Evolutionary conservation across 2,329 filamentous ascomycete species (phyloP).

Genomic region (Phoma sp.): DNA sequence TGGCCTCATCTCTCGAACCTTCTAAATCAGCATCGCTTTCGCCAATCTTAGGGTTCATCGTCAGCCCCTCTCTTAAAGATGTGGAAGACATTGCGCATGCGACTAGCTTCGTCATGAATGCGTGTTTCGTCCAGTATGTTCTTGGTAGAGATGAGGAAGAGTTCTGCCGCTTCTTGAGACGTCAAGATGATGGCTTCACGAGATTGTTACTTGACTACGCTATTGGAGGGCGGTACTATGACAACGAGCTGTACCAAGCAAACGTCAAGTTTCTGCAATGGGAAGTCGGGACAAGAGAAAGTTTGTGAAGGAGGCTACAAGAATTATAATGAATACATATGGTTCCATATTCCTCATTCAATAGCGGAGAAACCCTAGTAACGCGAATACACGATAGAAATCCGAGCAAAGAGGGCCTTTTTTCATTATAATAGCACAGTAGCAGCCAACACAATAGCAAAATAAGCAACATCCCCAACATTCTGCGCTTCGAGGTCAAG

Average conservation of each 20-base stretch:
- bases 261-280: slow-evolving; percentile 34
- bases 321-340: not conserved
- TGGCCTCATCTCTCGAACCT: slow-evolving; percentile 19
- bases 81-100: slow-evolving; percentile 26
- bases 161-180: slow-evolving; percentile 32
- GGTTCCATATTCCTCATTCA: no score
- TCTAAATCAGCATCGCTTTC: slow-evolving; percentile 16
- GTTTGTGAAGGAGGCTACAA: slow-evolving; percentile 10
- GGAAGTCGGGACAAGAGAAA: slow-evolving; percentile 31
- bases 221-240: slow-evolving; percentile 25
- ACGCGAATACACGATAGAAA: no score
- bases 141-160: slow-evolving; percentile 25
- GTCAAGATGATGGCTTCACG: slow-evolving; percentile 29
- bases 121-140: slow-evolving; percentile 29
- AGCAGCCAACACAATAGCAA: no score
- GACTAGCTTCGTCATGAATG: slow-evolving; percentile 27
- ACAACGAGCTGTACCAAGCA: slow-evolving; percentile 24
- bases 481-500: not conserved
- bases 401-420: no score
- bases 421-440: no score
- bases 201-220: slow-evolving; percentile 29
- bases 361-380: no score
- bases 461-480: no score
- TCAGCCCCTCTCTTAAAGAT: slow-evolving; percentile 28
- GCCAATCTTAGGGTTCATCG: slow-evolving; percentile 23